phyloP scores from a whole-genome alignment of 257 asterid species.

The Solanum medicagineum region DNA sequence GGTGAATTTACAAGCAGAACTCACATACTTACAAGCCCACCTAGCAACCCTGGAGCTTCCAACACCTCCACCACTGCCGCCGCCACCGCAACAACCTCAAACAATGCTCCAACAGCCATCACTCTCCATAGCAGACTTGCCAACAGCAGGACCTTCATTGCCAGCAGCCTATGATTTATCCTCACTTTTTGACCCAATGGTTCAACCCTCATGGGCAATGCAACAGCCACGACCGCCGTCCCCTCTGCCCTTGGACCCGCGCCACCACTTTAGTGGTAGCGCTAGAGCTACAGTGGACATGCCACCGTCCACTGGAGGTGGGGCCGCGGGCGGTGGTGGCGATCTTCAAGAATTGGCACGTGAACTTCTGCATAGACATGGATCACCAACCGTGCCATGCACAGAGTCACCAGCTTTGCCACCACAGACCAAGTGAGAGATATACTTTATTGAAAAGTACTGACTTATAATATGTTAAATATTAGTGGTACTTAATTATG shows the following conservation, averaged over 20 bases:
- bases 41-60: constrained; percentile 75
- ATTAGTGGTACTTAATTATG: background rate
- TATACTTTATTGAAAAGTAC: background rate
- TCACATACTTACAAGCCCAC: constrained; percentile 66
- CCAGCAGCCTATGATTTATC: constrained; percentile 61
- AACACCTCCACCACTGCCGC: constrained; percentile 36
- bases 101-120: constrained; percentile 18
- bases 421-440: constrained; percentile 26
- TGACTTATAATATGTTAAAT: background rate
- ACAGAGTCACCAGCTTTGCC: constrained; percentile 31
- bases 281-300: background rate
- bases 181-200: constrained; percentile 44
- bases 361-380: constrained; percentile 57
- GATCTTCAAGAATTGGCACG: constrained; percentile 86
- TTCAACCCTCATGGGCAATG: constrained; percentile 40
- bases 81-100: constrained; percentile 9
- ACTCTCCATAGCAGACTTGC: constrained; percentile 46
- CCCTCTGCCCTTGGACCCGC: constrained; percentile 15
- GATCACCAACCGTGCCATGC: constrained; percentile 40
- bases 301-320: constrained; percentile 8
- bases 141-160: constrained; percentile 18
- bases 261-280: background rate
- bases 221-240: constrained; percentile 34
- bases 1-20: constrained; percentile 69
- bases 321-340: constrained; percentile 14